Evolutionary conservation across 129 eudicot genomes (phyloP), one percentile per base, ranked within the genome.

Genomic region (Deinandra increscens): DNA sequence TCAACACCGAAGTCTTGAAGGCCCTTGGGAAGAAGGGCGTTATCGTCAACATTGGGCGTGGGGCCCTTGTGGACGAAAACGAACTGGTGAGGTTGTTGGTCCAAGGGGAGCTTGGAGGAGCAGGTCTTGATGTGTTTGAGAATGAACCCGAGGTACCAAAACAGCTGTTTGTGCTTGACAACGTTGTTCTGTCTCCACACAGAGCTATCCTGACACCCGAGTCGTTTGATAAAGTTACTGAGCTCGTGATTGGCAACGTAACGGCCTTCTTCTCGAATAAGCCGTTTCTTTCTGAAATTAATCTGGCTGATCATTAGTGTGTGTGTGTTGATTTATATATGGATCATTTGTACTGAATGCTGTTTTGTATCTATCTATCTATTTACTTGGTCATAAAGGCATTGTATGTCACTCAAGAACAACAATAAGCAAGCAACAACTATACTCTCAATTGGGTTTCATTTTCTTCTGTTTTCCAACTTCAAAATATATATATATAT

Each of bases 101-200:
- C 61, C 70, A 44, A 53, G 87, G 89, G 31, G 80, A 87, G 72
- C 68, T 90, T 22, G 80, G 89, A 44, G 97, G 97, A 58, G 95
- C 91, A 7, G 95, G 97, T 41, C 87, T 90, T 23, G 97, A 90
- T 79, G 97, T 90, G 51, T 90, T 34, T 19, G 89, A 90, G 76
- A 45, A 87, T 14, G 97, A 90, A 48, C 97, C 97, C 2, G 36
- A 75, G 39, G 91, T 90, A 12, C 91, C 97, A 1, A 39, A 74
- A 51, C 91, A 90, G 81, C 73, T 90, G 4, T 60, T 76, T 37
- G 75, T 33, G 37, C 60, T 90, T 73, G 91, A 90, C 55, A 87
- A 77, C 66, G 95, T 87, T 73, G 89, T 87, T 65, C 69, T 90
- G 80, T 87, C 95, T 70, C 91, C 91, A 10, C 97, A 90, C 39